Conservation (phyloP, 495 filamentous ascomycete species). For the Terfezia claveryi region DNA sequence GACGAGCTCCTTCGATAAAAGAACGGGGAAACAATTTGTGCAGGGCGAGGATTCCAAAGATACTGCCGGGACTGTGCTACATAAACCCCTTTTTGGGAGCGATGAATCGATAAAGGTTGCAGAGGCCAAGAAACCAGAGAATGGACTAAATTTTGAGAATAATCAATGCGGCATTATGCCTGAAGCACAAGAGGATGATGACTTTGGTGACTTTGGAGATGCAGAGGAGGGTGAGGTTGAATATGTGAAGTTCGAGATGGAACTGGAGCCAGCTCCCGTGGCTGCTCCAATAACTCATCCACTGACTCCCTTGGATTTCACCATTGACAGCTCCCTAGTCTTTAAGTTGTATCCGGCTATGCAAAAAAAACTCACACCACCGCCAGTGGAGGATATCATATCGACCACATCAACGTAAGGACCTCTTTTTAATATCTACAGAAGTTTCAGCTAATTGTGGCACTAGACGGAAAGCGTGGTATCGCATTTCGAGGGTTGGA, state of each 20-base stretch:
- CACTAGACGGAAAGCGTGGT: constrained; percentile 34
- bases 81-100: too few relatives aligned
- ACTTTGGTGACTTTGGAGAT: constrained; percentile 34
- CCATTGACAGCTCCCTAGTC: constrained; percentile 23
- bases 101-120: too few relatives aligned
- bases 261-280: constrained; percentile 9
- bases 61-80: too few relatives aligned
- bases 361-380: constrained; percentile 7
- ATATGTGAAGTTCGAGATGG: background rate
- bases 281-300: constrained; percentile 4
- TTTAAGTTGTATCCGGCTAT: constrained; percentile 24
- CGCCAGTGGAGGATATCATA: constrained; percentile 18
- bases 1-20: background rate
- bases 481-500: constrained; percentile 35
- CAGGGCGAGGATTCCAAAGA: background rate
- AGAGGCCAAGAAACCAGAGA: too few relatives aligned
- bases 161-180: too few relatives aligned
- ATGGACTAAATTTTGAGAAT: too few relatives aligned
- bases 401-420: constrained; percentile 26
- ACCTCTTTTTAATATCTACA: background rate
- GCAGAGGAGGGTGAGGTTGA: constrained; percentile 19
- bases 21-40: background rate
- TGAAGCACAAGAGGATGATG: constrained; percentile 20
- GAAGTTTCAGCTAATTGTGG: constrained; percentile 4
- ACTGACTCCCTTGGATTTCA: constrained; percentile 5